These are phyloP conservation scores for Guadua angustifolia DNA, from an alignment of 176 grass and related monocot species.

Conservation along the genomic window DNA sequence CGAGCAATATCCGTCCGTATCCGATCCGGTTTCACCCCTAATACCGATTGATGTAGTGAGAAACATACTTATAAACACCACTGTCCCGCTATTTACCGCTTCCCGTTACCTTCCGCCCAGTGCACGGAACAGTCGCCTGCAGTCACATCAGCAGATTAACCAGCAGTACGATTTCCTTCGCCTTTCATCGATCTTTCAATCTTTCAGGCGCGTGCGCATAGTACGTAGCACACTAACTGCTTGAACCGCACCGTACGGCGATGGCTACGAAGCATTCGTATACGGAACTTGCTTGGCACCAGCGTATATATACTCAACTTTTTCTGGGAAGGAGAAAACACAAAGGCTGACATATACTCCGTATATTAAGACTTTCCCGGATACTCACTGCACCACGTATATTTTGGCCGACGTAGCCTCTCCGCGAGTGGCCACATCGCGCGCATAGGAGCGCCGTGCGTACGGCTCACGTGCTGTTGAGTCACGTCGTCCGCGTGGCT, in stretches of 20 bases:
- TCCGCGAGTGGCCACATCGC: too few relatives aligned
- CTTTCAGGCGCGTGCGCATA: not conserved
- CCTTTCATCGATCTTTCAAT: not conserved
- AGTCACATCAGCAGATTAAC: not conserved
- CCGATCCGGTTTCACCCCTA: too few relatives aligned
- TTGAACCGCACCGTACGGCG: not conserved
- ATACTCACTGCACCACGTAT: too few relatives aligned
- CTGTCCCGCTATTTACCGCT: not conserved
- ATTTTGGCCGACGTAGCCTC: too few relatives aligned
- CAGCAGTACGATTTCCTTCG: not conserved
- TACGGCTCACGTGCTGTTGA: too few relatives aligned
- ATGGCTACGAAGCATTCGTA: not conserved
- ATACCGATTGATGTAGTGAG: too few relatives aligned
- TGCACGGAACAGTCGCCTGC: not conserved
- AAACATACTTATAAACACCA: too few relatives aligned
- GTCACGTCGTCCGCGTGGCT: too few relatives aligned
- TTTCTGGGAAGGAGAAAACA: not conserved
- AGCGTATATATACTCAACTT: not conserved
- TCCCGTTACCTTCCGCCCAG: not conserved
- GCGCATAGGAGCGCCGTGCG: too few relatives aligned
- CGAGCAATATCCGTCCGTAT: too few relatives aligned
- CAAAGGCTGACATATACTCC: too few relatives aligned
- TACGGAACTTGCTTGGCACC: not conserved
- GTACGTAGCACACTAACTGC: not conserved
- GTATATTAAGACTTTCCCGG: too few relatives aligned